A percentile compares a stretch with the other conserved stretches of the same genome.
phyloP scores from a whole-genome alignment of 2,329 filamentous ascomycete species.

The Pyrenophora seminiperda region DNA sequence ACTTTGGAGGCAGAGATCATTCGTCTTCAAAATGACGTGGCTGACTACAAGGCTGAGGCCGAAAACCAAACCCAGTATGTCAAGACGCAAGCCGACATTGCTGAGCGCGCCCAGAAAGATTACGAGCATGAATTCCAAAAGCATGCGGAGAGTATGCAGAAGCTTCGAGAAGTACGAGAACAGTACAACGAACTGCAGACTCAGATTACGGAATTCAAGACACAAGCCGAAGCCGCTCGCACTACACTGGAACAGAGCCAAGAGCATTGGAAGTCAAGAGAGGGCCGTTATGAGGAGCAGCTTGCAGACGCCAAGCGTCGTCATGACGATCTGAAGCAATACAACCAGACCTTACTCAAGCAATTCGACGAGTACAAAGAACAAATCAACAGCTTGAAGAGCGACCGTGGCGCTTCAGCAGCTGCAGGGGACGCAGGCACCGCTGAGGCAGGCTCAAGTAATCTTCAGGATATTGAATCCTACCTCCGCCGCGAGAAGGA shows the following conservation, averaged over 20 bases:
- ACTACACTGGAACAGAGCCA: constrained; percentile 79
- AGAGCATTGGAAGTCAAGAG: constrained; percentile 83
- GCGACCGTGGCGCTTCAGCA: constrained; percentile 63
- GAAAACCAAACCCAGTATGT: constrained; percentile 89
- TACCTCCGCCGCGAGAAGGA: constrained; percentile 96
- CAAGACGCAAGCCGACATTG: constrained; percentile 90
- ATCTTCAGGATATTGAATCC: constrained; percentile 85
- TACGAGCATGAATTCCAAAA: constrained; percentile 95
- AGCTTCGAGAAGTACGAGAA: constrained; percentile 74
- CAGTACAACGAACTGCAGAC: constrained; percentile 85
- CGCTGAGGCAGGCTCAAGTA: constrained; percentile 67
- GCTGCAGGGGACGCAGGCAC: constrained; percentile 59
- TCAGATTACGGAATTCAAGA: constrained; percentile 73
- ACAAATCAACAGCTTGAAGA: constrained; percentile 80
- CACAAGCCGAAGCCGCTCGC: constrained; percentile 85
- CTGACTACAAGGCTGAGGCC: constrained; percentile 77
- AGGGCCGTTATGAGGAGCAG: constrained; percentile 81
- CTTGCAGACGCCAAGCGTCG: constrained; percentile 76
- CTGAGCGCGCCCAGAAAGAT: constrained; percentile 88
- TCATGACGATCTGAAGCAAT: constrained; percentile 81
- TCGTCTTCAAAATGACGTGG: constrained; percentile 81
- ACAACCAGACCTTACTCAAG: constrained; percentile 88
- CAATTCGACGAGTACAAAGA: constrained; percentile 82
- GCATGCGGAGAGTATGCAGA: constrained; percentile 92
- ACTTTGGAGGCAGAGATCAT: constrained; percentile 78